These are phyloP conservation scores for Coniochaeta sp. DNA, from an alignment of 2,329 filamentous ascomycete genomes.

Conservation along the genomic window DNA sequence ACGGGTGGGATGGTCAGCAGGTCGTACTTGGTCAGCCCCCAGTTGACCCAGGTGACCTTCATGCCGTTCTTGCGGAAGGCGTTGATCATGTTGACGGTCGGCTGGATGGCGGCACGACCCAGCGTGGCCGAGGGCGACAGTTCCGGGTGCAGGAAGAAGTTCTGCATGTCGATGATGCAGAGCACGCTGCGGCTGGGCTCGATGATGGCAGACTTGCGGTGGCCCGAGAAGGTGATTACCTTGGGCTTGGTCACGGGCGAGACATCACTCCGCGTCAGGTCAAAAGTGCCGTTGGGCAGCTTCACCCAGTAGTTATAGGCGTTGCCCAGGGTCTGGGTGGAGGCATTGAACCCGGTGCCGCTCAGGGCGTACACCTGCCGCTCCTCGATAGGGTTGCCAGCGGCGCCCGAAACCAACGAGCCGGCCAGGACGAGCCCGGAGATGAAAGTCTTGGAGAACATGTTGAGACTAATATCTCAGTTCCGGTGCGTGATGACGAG, in stretches of 20 bases:
- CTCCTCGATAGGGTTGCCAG: background rate
- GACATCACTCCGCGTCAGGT: constrained; percentile 20
- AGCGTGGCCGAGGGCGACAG: constrained; percentile 15
- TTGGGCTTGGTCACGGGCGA: constrained; percentile 18
- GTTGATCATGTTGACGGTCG: constrained; percentile 21
- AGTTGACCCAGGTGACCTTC: constrained; percentile 21
- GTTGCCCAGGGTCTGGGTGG: constrained; percentile 15
- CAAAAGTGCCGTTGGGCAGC: constrained; percentile 16
- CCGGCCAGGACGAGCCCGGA: background rate
- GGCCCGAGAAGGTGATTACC: constrained; percentile 18
- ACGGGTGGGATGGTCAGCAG: constrained; percentile 18
- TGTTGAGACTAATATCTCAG: background rate
- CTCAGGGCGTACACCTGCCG: constrained; percentile 7
- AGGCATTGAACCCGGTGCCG: constrained; percentile 5
- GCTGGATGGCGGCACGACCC: constrained; percentile 15
- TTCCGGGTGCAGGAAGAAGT: constrained; percentile 20
- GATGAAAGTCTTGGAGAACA: background rate
- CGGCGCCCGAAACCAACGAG: background rate
- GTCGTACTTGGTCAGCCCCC: constrained; percentile 20
- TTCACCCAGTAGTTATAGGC: constrained; percentile 23
- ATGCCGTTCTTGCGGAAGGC: constrained; percentile 15
- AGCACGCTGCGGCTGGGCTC: constrained; percentile 16
- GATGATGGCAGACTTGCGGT: constrained; percentile 15
- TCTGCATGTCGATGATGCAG: constrained; percentile 21
- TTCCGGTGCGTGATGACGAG: background rate